phyloP scores from a whole-genome alignment of 1,284 basidiomycete genomes.

The Thecaphora thlaspeos region DNA sequence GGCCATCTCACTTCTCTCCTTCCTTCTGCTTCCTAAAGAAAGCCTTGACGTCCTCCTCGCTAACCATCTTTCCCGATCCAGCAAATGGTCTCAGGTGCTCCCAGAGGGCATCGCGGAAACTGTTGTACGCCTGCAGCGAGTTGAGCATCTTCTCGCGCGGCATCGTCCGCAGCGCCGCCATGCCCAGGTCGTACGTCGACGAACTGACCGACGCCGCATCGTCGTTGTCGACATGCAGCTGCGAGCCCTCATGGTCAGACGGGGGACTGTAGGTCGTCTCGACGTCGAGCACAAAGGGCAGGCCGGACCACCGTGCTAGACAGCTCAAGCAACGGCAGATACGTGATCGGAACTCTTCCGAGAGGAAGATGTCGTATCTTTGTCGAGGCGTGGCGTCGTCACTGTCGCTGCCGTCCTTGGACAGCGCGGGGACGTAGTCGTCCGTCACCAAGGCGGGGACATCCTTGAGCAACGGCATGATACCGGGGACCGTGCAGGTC shows the following conservation, averaged over 20 bases:
- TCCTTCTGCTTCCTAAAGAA: constrained; percentile 44
- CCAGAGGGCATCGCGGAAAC: constrained; percentile 57
- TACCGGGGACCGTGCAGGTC: constrained; percentile 13
- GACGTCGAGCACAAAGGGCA: constrained; percentile 57
- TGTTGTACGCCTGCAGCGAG: constrained; percentile 56
- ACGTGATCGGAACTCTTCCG: constrained; percentile 53
- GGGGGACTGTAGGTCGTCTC: constrained; percentile 58
- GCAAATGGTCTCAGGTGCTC: constrained; percentile 58
- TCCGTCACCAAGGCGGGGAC: constrained; percentile 17
- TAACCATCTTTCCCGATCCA: constrained; percentile 53
- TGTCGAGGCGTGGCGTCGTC: background rate
- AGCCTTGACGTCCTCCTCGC: constrained; percentile 53
- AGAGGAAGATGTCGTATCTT: constrained; percentile 51
- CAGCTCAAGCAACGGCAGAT: constrained; percentile 57
- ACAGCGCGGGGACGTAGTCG: constrained; percentile 23
- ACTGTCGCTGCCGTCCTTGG: background rate
- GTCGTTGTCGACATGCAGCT: constrained; percentile 24
- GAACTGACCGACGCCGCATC: constrained; percentile 37
- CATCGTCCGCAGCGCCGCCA: constrained; percentile 56
- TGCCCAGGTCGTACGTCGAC: constrained; percentile 59
- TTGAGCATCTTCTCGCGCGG: constrained; percentile 59
- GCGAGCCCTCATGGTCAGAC: constrained; percentile 21
- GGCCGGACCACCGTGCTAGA: constrained; percentile 19
- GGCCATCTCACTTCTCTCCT: background rate
- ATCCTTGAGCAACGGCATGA: constrained; percentile 5